Base-by-base conservation (phyloP, 129 eudicot genomes). In the Artemisia argyi region DNA sequence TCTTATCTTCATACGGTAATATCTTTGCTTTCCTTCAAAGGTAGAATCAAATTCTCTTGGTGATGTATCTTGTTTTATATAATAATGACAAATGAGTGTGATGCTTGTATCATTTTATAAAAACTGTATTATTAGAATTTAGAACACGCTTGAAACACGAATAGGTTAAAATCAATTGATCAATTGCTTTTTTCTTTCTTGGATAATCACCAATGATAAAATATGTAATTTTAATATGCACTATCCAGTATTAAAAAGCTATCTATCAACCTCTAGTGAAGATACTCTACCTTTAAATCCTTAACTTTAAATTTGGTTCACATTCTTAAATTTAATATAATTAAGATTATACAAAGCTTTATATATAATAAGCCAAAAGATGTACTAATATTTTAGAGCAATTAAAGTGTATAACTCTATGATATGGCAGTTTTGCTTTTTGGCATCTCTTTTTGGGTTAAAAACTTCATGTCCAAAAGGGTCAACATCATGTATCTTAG, bases 401-500 rank as follows among this genome's bases (percentile, higher is more conserved):
- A 68, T n/a, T n/a, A n/a, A n/a, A n/a, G n/a, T n/a, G 61, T 48
- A 68, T 76, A 44, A 44, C 47, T 66, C 57, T 22, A 77, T 63
- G 77, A 65, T 64, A 55, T 64, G 77, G 42, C 54, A 78, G 66
- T 55, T 22, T 48, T 71, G 54, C 77, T 55, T 78, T 78, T 56
- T 68, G 61, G 63, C 63, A 48, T 58, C 62, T 70, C 67, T 18
- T 55, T 75, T 76, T 57, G 17, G 28, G 74, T 58, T 35, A 59
- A 53, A 78, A 71, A 50, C 72, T 71, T 46, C 61, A 46, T 54
- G 77, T 54, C 77, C 68, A 55, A 64, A 54, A 28, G 68, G 51
- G 82, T 78, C 82, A 78, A 78, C 82, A 71, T 78, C 82, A 71
- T 78, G 77, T 71, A 78, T 78, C 68, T 64, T 71, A 56, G 82